Conservation (phyloP, 768 basidiomycete genomes). For the Chalciporus chontae region DNA sequence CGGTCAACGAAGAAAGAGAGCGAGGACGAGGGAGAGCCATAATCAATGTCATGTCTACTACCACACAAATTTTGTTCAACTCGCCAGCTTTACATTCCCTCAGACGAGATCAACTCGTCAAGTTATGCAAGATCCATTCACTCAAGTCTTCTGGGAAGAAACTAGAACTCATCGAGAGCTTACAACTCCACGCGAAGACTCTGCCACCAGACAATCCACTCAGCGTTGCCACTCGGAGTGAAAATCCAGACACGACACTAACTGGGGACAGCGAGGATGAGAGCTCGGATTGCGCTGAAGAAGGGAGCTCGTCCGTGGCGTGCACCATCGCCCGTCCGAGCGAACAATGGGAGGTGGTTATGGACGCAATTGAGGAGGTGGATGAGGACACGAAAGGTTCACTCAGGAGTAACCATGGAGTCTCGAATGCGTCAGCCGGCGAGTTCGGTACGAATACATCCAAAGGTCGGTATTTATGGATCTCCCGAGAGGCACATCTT, state of each 20-base stretch:
- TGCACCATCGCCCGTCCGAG: conserved; percentile 52
- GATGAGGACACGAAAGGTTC: conserved; percentile 42
- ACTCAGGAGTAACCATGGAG: conserved; percentile 42
- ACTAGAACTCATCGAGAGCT: conserved; percentile 61
- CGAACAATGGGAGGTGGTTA: conserved; percentile 84
- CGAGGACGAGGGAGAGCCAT: background rate
- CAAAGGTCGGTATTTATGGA: conserved; percentile 45
- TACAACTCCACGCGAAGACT: conserved; percentile 65
- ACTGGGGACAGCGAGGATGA: conserved; percentile 33
- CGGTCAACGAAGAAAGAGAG: conserved; percentile 16
- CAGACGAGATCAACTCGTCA: conserved; percentile 80
- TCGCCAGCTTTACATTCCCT: conserved; percentile 80
- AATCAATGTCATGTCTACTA: conserved; percentile 48
- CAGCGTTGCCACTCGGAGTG: conserved; percentile 53
- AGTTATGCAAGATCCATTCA: conserved; percentile 79
- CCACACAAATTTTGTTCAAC: conserved; percentile 79
- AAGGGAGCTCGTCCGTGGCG: conserved; percentile 6
- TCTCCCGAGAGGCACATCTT: background rate
- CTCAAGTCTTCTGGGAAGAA: conserved; percentile 83
- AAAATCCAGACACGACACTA: conserved; percentile 32
- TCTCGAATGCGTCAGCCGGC: conserved; percentile 36
- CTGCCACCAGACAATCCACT: conserved; percentile 55
- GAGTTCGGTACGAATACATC: conserved; percentile 74
- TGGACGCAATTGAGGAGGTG: conserved; percentile 72
- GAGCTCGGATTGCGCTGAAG: conserved; percentile 21